Conservation (phyloP, 2,329 filamentous ascomycete genomes). For the Fusarium marasasianum region DNA sequence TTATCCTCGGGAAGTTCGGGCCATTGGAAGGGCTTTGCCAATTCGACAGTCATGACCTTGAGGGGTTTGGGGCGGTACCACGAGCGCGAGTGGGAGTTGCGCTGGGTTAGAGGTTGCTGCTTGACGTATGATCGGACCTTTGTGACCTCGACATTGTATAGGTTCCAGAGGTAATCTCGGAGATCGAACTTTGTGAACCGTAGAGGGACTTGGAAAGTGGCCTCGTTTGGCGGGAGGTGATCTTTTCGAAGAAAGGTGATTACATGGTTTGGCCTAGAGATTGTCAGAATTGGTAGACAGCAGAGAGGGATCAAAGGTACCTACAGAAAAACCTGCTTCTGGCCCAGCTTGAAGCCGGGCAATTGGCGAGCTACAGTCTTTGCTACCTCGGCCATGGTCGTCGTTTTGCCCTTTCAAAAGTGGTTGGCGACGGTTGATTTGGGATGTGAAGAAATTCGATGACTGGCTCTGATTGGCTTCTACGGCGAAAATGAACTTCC, state of each 20-base stretch:
- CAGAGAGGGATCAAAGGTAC: conserved; percentile 34
- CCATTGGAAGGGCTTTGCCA: conserved; percentile 89
- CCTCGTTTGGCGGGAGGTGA: conserved; percentile 79
- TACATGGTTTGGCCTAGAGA: conserved; percentile 77
- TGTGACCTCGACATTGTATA: conserved; percentile 79
- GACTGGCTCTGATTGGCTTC: conserved; percentile 42
- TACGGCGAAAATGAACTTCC: conserved; percentile 44
- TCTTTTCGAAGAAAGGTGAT: conserved; percentile 80
- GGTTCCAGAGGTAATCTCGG: conserved; percentile 91
- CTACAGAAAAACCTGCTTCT: conserved; percentile 66
- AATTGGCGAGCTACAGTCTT: conserved; percentile 51
- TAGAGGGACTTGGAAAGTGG: conserved; percentile 89
- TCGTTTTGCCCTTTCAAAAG: conserved; percentile 33
- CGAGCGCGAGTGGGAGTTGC: conserved; percentile 58
- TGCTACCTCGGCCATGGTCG: conserved; percentile 53
- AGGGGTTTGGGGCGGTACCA: conserved; percentile 76
- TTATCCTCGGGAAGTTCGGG: conserved; percentile 74
- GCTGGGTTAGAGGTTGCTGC: conserved; percentile 66
- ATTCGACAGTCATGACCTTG: conserved; percentile 96
- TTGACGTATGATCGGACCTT: conserved; percentile 82
- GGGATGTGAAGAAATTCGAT: conserved; percentile 45
- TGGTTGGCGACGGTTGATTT: conserved; percentile 38
- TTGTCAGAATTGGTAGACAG: conserved; percentile 8
- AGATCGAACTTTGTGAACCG: conserved; percentile 96
- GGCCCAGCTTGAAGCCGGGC: conserved; percentile 59